Percentiles rank a stretch among this genome's conserved stretches.
Conservation (phyloP, 2,329 filamentous ascomycete genomes). For the Botrytis sinoallii region DNA sequence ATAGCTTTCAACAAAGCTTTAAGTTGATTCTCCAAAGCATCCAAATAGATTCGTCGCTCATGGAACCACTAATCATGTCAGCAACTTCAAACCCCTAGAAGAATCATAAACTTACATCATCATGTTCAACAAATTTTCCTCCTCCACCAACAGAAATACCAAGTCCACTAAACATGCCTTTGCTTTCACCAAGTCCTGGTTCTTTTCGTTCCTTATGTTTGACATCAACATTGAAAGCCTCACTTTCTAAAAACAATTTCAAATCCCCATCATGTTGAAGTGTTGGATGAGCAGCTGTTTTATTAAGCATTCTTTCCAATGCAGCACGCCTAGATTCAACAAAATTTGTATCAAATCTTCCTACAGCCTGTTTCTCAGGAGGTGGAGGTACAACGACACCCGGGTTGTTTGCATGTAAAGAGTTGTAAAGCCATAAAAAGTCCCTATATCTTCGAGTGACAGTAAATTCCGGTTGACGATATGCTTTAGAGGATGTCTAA, state of each 20-base stretch:
- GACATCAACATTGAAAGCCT: slow-evolving; percentile 91
- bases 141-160: slow-evolving; percentile 73
- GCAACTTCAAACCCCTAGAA: slow-evolving; percentile 9
- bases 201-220: slow-evolving; percentile 97
- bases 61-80: slow-evolving; percentile 78
- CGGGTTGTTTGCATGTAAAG: slow-evolving; percentile 89
- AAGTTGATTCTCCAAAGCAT: slow-evolving; percentile 87
- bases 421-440: slow-evolving; percentile 96
- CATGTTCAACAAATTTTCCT: slow-evolving; percentile 94
- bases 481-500: slow-evolving; percentile 92
- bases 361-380: slow-evolving; percentile 96
- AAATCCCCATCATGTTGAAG: slow-evolving; percentile 90
- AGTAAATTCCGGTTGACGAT: slow-evolving; percentile 86
- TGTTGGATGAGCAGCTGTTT: slow-evolving; percentile 82
- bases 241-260: slow-evolving; percentile 95
- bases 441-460: slow-evolving; percentile 93
- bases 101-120: slow-evolving; percentile 63
- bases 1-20: slow-evolving; percentile 90
- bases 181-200: slow-evolving; percentile 80
- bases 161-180: slow-evolving; percentile 85
- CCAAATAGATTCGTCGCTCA: slow-evolving; percentile 89
- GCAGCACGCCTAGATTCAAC: slow-evolving; percentile 89
- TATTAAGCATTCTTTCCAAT: slow-evolving; percentile 96
- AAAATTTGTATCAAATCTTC: slow-evolving; percentile 94
- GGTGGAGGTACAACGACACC: slow-evolving; percentile 93